These are phyloP conservation scores for Neonothopanus nambi DNA, from an alignment of 1,284 basidiomycete genomes.

Conservation along the genomic window DNA sequence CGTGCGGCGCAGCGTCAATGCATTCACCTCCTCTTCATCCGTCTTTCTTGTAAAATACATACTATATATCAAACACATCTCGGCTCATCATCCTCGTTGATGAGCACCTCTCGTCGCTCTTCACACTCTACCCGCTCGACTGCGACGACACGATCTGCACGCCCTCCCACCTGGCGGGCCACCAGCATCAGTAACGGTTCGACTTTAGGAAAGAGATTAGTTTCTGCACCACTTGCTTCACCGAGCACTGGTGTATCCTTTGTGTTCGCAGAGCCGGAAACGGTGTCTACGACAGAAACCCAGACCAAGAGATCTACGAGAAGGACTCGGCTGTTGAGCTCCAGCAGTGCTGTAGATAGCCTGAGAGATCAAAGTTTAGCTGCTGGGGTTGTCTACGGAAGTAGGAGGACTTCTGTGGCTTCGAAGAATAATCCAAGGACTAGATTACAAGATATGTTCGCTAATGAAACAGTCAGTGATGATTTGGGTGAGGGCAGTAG, in stretches of 20 bases:
- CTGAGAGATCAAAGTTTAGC: not conserved
- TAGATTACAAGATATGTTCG: constrained; percentile 7
- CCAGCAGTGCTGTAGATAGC: constrained; percentile 4
- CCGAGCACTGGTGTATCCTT: constrained; percentile 27
- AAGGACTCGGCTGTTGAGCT: constrained; percentile 17
- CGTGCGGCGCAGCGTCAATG: no score
- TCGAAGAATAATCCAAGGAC: constrained; percentile 5
- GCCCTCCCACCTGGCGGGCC: constrained; percentile 27
- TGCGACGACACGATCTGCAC: constrained; percentile 13
- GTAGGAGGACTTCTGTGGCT: not conserved
- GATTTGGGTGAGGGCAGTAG: not conserved
- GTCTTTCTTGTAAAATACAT: no score
- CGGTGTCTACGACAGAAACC: constrained; percentile 26
- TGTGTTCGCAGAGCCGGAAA: constrained; percentile 34
- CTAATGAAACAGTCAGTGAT: not conserved
- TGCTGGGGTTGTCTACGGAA: not conserved
- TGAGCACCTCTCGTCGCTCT: constrained; percentile 25
- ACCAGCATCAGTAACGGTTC: not conserved
- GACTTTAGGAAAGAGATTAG: not conserved
- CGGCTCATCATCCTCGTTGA: not conserved
- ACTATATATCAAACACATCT: no score
- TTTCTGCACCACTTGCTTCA: constrained; percentile 16
- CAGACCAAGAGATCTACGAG: constrained; percentile 14
- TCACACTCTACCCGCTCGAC: constrained; percentile 22
- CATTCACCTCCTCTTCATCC: no score